A percentile compares a stretch with the other conserved stretches of the same genome.
phyloP scores from a whole-genome alignment of 441 rosid species.

The Populus hybrid region DNA sequence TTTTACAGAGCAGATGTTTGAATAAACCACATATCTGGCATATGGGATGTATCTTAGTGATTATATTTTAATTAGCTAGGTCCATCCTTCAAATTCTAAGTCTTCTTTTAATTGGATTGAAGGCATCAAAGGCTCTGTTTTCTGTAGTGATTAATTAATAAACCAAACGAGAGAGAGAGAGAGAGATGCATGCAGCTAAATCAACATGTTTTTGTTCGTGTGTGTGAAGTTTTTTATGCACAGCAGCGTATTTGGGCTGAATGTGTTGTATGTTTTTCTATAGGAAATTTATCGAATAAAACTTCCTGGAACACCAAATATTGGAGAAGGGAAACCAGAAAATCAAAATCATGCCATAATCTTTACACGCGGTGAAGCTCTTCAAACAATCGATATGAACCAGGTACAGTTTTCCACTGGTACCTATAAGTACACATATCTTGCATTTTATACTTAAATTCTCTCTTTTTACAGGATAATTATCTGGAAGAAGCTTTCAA shows the following conservation, averaged over 20 bases:
- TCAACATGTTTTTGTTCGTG: background rate
- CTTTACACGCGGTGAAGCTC: conserved; percentile 97
- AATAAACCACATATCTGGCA: background rate
- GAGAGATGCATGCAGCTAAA: background rate
- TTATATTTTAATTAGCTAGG: background rate
- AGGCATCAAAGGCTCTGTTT: no score
- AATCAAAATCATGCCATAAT: conserved; percentile 95
- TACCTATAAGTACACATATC: conserved; percentile 11
- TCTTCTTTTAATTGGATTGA: no score
- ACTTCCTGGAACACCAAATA: conserved; percentile 95
- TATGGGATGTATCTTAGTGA: background rate
- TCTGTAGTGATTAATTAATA: no score
- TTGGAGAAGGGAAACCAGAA: conserved; percentile 99
- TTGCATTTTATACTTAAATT: conserved; percentile 20
- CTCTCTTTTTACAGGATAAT: conserved; percentile 63
- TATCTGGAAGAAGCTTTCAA: conserved; percentile 95
- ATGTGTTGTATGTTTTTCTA: conserved; percentile 11
- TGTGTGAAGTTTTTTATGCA: background rate
- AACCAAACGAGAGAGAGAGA: background rate
- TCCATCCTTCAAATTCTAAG: background rate
- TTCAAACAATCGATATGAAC: conserved; percentile 97
- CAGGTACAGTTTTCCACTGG: conserved; percentile 50
- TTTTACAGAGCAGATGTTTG: background rate
- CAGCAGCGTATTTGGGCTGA: background rate
- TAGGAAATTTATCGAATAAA: conserved; percentile 91